phyloP scores from a whole-genome alignment of 768 basidiomycete species.

The Termitomyces sp. region DNA sequence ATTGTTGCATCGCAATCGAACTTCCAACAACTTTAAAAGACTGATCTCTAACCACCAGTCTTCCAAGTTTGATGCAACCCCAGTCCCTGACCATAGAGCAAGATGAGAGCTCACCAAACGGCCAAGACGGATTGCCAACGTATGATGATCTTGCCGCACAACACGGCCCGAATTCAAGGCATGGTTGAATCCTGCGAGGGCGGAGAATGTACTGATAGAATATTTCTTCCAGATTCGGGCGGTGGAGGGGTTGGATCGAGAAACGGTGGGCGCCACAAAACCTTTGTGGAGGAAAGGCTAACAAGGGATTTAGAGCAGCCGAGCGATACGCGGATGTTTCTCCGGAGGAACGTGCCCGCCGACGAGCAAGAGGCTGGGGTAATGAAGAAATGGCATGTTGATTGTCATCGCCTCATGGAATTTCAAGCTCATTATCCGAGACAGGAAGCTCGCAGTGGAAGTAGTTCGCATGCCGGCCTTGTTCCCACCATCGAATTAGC shows the following conservation, averaged over 20 bases:
- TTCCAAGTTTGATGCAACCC: slow-evolving; percentile 14
- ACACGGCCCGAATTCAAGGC: slow-evolving; percentile 82
- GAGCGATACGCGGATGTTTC: slow-evolving; percentile 70
- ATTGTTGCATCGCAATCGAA: slow-evolving; percentile 4
- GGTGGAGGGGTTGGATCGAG: slow-evolving; percentile 87
- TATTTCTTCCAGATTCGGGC: slow-evolving; percentile 55
- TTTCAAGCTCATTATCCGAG: not conserved
- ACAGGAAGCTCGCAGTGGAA: not conserved
- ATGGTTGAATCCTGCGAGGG: not conserved
- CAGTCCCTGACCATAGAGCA: slow-evolving; percentile 33
- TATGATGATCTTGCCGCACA: slow-evolving; percentile 78
- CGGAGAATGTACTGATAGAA: slow-evolving; percentile 4
- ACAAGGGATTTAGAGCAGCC: slow-evolving; percentile 54
- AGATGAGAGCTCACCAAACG: slow-evolving; percentile 26
- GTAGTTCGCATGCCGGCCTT: slow-evolving; percentile 3
- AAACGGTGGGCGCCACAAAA: slow-evolving; percentile 53
- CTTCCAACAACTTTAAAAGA: not conserved
- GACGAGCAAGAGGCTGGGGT: slow-evolving; percentile 71
- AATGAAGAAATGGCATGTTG: slow-evolving; percentile 28
- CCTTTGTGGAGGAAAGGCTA: not conserved
- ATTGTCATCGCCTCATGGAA: not conserved
- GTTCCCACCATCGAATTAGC: slow-evolving; percentile 1
- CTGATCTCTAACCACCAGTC: not conserved
- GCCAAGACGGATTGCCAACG: slow-evolving; percentile 61
- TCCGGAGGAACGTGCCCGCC: slow-evolving; percentile 48